These are phyloP conservation scores for Tubosaeta sp. DNA, from an alignment of 768 basidiomycete genomes.

Conservation along the genomic window DNA sequence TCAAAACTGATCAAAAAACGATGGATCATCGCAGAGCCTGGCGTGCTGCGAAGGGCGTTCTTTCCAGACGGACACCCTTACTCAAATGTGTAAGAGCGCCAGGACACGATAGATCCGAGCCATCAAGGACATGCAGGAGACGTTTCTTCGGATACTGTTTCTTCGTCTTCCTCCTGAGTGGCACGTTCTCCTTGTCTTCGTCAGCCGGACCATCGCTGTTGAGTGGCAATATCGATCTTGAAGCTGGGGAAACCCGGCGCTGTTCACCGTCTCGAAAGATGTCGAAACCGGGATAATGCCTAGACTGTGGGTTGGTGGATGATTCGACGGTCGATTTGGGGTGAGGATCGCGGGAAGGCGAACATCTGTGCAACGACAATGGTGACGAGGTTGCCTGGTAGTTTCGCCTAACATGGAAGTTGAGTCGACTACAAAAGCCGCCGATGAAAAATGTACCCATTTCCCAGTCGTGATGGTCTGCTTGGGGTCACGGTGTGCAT, in stretches of 20 bases:
- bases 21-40: conserved; percentile 18
- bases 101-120: conserved; percentile 2
- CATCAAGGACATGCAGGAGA: conserved; percentile 1
- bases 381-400: conserved; percentile 8
- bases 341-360: conserved; percentile 19
- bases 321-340: conserved; percentile 35
- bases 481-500: conserved; percentile 25
- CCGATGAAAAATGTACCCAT: conserved; percentile 25
- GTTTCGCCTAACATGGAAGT: conserved; percentile 10
- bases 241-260: conserved; percentile 2
- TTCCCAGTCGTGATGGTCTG: conserved; percentile 31
- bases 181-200: conserved; percentile 59
- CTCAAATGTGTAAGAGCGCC: conserved; percentile 4
- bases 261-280: conserved; percentile 46
- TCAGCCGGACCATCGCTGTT: conserved; percentile 8
- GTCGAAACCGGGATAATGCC: conserved; percentile 66
- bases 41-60: conserved; percentile 15
- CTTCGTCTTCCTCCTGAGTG: conserved; percentile 43
- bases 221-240: conserved; percentile 1
- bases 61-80: conserved; percentile 8
- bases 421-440: conserved; percentile 35
- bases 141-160: conserved; percentile 34
- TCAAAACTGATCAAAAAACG: background rate
- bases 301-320: conserved; percentile 47
- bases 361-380: conserved; percentile 10